Conservation (phyloP, 257 asterid genomes). For the Avicennia marina region DNA sequence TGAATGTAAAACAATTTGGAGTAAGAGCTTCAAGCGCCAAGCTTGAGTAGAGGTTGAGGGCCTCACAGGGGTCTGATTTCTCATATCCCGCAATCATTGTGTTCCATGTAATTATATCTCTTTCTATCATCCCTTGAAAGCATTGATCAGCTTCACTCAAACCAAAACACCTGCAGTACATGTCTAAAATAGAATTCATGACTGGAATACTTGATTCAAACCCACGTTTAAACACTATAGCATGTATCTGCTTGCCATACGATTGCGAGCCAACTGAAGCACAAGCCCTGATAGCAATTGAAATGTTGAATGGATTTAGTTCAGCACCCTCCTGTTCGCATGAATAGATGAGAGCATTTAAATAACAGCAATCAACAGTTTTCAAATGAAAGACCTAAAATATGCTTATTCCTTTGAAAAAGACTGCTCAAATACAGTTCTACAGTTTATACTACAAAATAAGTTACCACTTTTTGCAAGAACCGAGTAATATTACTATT, state of each 20-base stretch:
- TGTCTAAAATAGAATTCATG: slow-evolving; percentile 83
- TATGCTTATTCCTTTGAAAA: no score
- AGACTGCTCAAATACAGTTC: no score
- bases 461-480: no score
- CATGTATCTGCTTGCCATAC: slow-evolving; percentile 74
- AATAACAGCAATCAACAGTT: no score
- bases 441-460: no score
- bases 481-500: no score
- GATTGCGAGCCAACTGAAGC: slow-evolving; percentile 50
- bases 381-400: no score
- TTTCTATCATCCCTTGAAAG: slow-evolving; percentile 55
- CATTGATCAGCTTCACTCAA: slow-evolving; percentile 58
- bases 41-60: slow-evolving; percentile 43
- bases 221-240: slow-evolving; percentile 60
- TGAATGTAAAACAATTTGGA: slow-evolving; percentile 71
- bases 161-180: slow-evolving; percentile 68
- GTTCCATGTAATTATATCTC: slow-evolving; percentile 81
- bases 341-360: slow-evolving; percentile 5
- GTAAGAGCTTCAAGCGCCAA: slow-evolving; percentile 52
- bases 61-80: slow-evolving; percentile 55
- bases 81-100: slow-evolving; percentile 78
- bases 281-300: slow-evolving; percentile 79
- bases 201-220: slow-evolving; percentile 58
- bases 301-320: slow-evolving; percentile 56
- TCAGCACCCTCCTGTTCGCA: slow-evolving; percentile 64